A percentile compares a stretch with the other conserved stretches of the same genome.
phyloP scores from a whole-genome alignment of 805 yeast species.

The Metschnikowia henanensis region DNA sequence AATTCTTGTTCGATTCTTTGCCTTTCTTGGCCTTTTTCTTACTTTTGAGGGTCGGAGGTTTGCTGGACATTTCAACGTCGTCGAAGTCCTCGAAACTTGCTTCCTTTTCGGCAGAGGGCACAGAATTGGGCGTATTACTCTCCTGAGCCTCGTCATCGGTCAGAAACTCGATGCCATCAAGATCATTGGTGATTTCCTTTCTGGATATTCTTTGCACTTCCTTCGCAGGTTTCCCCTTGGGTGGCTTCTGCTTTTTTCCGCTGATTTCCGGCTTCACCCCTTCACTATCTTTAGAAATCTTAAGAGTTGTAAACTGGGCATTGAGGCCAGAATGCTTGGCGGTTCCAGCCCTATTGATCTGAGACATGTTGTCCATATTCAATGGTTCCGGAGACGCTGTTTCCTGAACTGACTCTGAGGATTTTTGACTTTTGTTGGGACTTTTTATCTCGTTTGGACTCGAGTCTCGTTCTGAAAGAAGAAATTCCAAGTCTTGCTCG shows the following conservation, averaged over 20 bases:
- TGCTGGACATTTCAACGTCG: neutral
- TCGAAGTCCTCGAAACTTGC: neutral
- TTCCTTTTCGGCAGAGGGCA: neutral
- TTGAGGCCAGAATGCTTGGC: no score
- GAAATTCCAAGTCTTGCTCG: constrained; percentile 32
- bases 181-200: constrained; percentile 29
- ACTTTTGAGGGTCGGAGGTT: neutral
- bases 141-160: constrained; percentile 24
- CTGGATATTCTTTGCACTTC: constrained; percentile 13
- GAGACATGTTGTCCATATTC: no score
- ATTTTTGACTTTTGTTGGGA: no score
- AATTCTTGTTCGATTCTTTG: neutral
- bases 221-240: neutral
- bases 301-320: no score
- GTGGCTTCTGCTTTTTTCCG: neutral
- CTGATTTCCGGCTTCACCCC: no score
- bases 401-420: no score
- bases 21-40: constrained; percentile 6
- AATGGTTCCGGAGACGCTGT: no score
- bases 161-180: constrained; percentile 26
- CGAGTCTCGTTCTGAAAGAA: constrained; percentile 6
- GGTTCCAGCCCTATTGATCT: no score
- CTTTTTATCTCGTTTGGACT: no score
- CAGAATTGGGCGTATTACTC: neutral
- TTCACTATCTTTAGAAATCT: no score